Evolutionary conservation across 2,329 filamentous ascomycete genomes (phyloP), one percentile per base, ranked within the genome.

Genomic region (Lizonia empirigonia): DNA sequence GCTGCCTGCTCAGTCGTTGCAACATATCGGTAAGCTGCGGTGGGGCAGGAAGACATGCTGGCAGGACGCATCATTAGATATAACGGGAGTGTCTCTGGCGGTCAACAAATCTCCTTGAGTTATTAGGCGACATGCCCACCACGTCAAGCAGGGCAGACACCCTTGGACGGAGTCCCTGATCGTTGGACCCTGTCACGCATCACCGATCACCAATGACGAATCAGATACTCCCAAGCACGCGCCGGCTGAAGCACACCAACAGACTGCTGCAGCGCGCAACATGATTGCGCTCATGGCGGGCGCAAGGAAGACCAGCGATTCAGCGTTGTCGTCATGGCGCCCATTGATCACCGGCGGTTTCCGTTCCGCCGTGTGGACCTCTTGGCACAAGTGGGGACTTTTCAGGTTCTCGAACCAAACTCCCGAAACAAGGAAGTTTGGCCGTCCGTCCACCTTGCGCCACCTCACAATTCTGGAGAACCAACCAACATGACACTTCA

Each of bases 131-230:
- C 52, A 59, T 59, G 57, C 51, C 40, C 38, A 50, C 56, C 39
- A 59, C 45, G 56, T 63, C 66, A 67, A 68, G 58, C 64, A 69
- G 59, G 65, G 64, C 62, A 60, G 50, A 42, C 50, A 63, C 61
- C 63, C 63, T 58, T 58, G 67, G 18, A 50, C 29, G 34, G 42
- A 44, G 40, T 33, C 38, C 26, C 53, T 56, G 62, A 62, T 62
- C 41, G 59, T 46, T 58, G 57, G 53, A 48, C 63, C 63, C 62
- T 64, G 63, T 59, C 60, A 52, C 58, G 53, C 60, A 65, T 65
- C 62, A 50, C 40, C 59, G 50, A 62, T 64, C 59, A 49, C 55
- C 50, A 54, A 64, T 66, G 57, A 63, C 62, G 55, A 57, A 63
- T 62, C 55, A 58, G 55, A 53, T 40, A 44, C 27, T 10, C 23